Base-by-base conservation (phyloP, 768 basidiomycete genomes). In the Auriculariales sp. region DNA sequence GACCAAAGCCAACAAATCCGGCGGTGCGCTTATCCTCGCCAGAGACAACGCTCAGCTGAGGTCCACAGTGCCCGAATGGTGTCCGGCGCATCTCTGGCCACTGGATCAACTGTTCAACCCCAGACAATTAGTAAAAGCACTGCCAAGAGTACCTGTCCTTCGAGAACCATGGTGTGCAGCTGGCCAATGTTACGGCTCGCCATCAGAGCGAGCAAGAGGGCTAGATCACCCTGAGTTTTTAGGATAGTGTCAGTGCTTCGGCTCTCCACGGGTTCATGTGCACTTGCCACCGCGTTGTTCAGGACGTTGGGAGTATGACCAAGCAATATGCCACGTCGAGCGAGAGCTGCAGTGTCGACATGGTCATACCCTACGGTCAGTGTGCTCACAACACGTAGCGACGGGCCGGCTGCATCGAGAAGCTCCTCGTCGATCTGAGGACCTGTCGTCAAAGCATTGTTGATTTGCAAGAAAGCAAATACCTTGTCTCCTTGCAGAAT, bases 281-380 rank as follows among this genome's bases (percentile, higher is more conserved):
- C 3, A 24, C 59, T 52, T n/a, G n/a, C 91, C 90, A n/a, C n/a
- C 55, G 94, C 90, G 58, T 91, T 88, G 3, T 85, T 93, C 12
- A 99, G 73, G 4, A 97, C 84, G 50, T 93, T 90, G 0, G 94
- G 95, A 0, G 93, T 98, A 63, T 90, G 89, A 4, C 95, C 95
- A 4, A 97, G 62, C 44, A 72, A 73, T 51, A 98, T 72, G 1
- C 72, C 70, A 14, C 79, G 74, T 55, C 72, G 66, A 10, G 77
- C 71, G 5, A 82, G 63, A 28, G 74, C 77, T 22, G 68, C 61
- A 1, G 85, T 66, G 53, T 85, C 77, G 32, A 90, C 72, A 54
- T 98, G 95, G 48, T 99, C 94, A 59, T 82, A 86, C 42, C 89
- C 90, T n/a, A 92, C 89, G 15, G 88, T 90, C 79, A 94, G 85